Evolutionary conservation across 495 filamentous ascomycete species (phyloP).

Genomic region (Daldinia vernicosa): DNA sequence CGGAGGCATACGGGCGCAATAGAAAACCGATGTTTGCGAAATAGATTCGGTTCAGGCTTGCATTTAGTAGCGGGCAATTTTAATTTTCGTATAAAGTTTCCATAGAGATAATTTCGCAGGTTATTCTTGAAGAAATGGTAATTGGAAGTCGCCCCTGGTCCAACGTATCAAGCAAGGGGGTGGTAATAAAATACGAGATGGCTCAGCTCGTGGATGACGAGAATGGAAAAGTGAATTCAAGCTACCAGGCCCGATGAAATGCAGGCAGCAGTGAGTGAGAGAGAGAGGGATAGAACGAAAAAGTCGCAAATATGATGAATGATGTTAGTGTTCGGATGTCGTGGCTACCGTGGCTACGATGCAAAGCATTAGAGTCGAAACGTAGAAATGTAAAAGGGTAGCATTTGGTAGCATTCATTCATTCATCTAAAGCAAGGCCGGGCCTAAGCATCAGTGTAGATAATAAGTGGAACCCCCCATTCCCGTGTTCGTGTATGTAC

Average conservation of each 20-base stretch:
- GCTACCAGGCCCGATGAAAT: conserved; percentile 11
- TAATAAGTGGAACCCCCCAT: conserved; percentile 17
- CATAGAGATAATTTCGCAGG: conserved; percentile 14
- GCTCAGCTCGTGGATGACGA: conserved; percentile 25
- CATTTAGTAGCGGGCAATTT: conserved; percentile 8
- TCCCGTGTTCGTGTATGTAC: conserved; percentile 39
- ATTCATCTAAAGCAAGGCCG: not conserved
- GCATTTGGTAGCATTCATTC: conserved; percentile 11
- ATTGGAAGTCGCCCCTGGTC: conserved; percentile 25
- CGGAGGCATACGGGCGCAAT: conserved; percentile 43
- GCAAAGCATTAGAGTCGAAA: conserved; percentile 25
- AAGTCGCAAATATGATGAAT: conserved; percentile 23
- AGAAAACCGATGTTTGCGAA: conserved; percentile 11
- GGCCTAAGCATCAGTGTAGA: conserved; percentile 18
- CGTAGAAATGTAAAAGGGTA: conserved; percentile 39
- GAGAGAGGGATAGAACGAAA: conserved; percentile 8
- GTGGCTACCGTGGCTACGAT: conserved; percentile 25
- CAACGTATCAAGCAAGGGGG: conserved; percentile 32
- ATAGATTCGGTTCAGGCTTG: conserved; percentile 18
- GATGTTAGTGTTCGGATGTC: conserved; percentile 10
- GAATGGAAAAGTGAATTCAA: conserved; percentile 33
- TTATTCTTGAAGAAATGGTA: conserved; percentile 12
- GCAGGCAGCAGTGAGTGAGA: conserved; percentile 6
- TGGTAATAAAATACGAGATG: conserved; percentile 42
- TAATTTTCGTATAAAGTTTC: conserved; percentile 11